Base-by-base conservation (phyloP, 805 yeast genomes). In the Brettanomyces bruxellensis region DNA sequence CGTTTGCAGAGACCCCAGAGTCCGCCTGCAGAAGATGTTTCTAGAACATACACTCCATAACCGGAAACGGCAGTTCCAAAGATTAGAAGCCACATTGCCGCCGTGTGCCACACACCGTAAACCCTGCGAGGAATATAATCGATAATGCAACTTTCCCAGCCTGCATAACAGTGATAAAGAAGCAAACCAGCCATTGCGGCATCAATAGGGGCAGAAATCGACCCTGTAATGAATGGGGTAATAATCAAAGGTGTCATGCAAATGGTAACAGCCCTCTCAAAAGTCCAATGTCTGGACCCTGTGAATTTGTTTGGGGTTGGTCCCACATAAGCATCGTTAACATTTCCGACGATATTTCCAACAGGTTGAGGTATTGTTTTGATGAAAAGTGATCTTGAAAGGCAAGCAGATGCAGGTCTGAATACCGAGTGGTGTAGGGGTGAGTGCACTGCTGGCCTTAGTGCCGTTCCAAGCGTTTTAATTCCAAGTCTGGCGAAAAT, bases 101-200 rank as follows among this genome's bases (percentile, higher is more conserved):
- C 63, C 48, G 68, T 71, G 65, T 83, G 86, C 73, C 76, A 73
- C 34, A 70, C 52, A 13, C 90, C 89, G 57, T 75, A 86, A 34
- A 80, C 86, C 68, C 91, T 76, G 59, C 69, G 68, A 44, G 91
- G 93, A 46, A 86, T 81, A 66, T 84, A 83, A 64, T 86, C 93
- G 47, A 76, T 75, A 55, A 86, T 85, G 71, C 93, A 83, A 39
- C 86, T 72, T 58, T 79, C 81, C 70, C 84, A 79, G 3, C 93
- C 95, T 43, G 78, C 78, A 61, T 76, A 78, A 47, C 80, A 72
- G 62, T 86, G 93, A 58, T 75, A 71, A 52, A 85, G 65, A 42
- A 83, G 58, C 12, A 78, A 63, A 3, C 79, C 68, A 13, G 80
- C 68, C 57, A 84, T 63, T 2, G 78, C 52, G 3, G 85, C 68